Percentiles rank a stretch among this genome's conserved stretches.
These are phyloP conservation scores for Trichoderma gracile DNA, from an alignment of 2,329 filamentous ascomycete genomes.

Conservation along the genomic window DNA sequence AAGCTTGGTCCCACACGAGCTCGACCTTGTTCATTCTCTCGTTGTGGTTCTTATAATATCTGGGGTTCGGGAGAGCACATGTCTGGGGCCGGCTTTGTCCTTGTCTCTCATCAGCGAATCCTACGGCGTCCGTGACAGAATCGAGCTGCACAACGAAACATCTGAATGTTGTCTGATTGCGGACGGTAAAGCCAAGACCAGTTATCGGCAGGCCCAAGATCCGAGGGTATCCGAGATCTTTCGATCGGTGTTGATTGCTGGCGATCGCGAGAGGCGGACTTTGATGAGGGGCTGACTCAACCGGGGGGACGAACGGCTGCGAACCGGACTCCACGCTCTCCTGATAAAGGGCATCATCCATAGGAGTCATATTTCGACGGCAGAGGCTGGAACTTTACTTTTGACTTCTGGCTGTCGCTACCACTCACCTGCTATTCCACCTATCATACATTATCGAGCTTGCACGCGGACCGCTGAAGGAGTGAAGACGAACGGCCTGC, in stretches of 20 bases:
- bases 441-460: no score
- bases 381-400: background rate
- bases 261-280: slow-evolving; percentile 13
- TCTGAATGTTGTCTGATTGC: background rate
- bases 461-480: background rate
- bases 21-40: background rate
- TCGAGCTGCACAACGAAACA: background rate
- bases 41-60: slow-evolving; percentile 1
- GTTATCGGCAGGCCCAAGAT: background rate
- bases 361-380: background rate
- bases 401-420: no score
- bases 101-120: background rate
- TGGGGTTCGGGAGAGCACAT: slow-evolving; percentile 3
- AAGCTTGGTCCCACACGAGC: slow-evolving; percentile 22
- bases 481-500: background rate
- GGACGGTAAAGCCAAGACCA: background rate
- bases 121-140: background rate
- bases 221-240: background rate
- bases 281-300: slow-evolving; percentile 15
- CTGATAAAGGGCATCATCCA: slow-evolving; percentile 1
- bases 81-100: background rate
- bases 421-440: no score
- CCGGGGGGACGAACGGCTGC: background rate
- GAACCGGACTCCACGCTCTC: background rate
- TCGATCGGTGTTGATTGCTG: slow-evolving; percentile 13